Evolutionary conservation across 1,284 basidiomycete species (phyloP), one percentile per base, ranked within the genome.

Genomic region (Leccinum colubrinum): DNA sequence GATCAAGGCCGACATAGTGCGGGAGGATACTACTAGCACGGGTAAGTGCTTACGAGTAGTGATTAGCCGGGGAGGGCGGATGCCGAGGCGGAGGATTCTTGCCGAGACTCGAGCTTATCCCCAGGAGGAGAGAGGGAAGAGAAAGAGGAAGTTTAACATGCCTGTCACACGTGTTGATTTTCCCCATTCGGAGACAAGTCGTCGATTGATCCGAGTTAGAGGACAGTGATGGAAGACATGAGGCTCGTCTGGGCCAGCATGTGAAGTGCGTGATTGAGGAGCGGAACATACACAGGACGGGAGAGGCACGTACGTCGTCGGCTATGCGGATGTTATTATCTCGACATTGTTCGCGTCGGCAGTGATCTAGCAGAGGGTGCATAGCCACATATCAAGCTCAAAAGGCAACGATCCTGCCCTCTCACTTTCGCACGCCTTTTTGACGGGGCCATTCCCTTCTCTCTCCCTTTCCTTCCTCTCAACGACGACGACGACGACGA

Each of bases 301-400:
- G 35, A 37, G 2, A 8, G 9, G 3, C 30, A 37, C 35, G 17
- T 22, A 37, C 6, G 20, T 43, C 6, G 20, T 43, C 60, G 54
- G 46, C 39, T 51, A 41, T 41, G 50, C 33, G n/a, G 15, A 25
- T 14, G 60, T 1, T 39, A 54, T 61, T 66, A 68, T 43, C 62
- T 64, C 9, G 58, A 27, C 62, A 43, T 67, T 56, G 53, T 61
- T 60, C 64, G 60, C 67, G 55, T 60, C 59, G 59, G 62, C 8
- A 20, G 52, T 56, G 58, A 61, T 58, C 50, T 20, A 33, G 25
- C 25, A 51, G 17, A 39, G n/a, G 4, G 0, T 33, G 57, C 69
- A 71, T 70, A 74, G 70, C 70, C 70, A 71, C 72, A 35, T 6
- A 62, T 64, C 68, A 60, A 50, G 66, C 70, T 71, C 70, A 74